Conservation (phyloP, 768 basidiomycete species). For the Suillus paluster region DNA sequence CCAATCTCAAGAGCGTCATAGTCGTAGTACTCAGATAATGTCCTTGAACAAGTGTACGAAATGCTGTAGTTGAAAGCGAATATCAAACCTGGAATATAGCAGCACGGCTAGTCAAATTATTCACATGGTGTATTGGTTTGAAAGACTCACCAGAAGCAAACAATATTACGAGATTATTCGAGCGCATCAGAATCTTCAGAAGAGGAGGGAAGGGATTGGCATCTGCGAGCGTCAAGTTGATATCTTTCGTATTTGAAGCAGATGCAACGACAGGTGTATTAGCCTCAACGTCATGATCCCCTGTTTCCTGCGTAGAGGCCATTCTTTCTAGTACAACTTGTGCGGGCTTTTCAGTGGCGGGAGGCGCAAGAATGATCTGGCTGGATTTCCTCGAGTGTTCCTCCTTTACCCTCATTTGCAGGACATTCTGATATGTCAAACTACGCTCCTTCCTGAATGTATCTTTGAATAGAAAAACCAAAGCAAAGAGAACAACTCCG, state of each 20-base stretch:
- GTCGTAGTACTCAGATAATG: constrained; percentile 62
- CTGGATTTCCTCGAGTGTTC: constrained; percentile 23
- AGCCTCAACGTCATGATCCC: constrained; percentile 23
- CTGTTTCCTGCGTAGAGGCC: constrained; percentile 16
- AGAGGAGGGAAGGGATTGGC: constrained; percentile 72
- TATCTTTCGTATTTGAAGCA: constrained; percentile 23
- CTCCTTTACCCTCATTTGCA: constrained; percentile 46
- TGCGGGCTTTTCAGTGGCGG: neutral
- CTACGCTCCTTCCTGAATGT: constrained; percentile 82
- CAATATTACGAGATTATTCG: constrained; percentile 68
- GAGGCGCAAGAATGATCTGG: constrained; percentile 11
- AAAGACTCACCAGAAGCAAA: constrained; percentile 2
- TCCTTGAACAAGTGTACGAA: constrained; percentile 71
- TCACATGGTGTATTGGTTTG: neutral
- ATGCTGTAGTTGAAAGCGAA: constrained; percentile 73
- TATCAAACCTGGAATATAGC: constrained; percentile 50
- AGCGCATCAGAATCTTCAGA: constrained; percentile 53
- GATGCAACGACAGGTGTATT: constrained; percentile 7
- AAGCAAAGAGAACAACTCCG: constrained; percentile 53
- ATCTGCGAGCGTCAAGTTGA: constrained; percentile 64
- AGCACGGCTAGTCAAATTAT: neutral
- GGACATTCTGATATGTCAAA: constrained; percentile 68
- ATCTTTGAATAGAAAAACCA: constrained; percentile 70
- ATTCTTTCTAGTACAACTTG: neutral
- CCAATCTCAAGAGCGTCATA: constrained; percentile 75